Conservation (phyloP, 202 grass and related monocot genomes). For the Dendrocalamus latiflorus region DNA sequence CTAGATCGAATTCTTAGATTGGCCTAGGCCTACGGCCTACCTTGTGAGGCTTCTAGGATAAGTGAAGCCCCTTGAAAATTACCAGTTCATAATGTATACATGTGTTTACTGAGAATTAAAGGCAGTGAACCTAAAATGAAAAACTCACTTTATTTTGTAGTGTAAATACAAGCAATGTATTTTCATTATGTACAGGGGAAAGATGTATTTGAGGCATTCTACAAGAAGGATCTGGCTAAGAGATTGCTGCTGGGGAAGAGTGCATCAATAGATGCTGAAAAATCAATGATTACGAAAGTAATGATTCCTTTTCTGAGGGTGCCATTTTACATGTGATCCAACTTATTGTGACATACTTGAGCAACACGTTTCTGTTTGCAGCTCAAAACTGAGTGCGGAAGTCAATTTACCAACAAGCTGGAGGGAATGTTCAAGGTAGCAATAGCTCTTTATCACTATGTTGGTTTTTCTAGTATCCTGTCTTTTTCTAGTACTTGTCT, state of each 20-base stretch:
- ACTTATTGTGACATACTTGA: constrained; percentile 25
- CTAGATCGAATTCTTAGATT: not conserved
- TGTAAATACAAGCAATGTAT: constrained; percentile 12
- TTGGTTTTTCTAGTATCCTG: constrained; percentile 8
- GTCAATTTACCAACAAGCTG: constrained; percentile 99
- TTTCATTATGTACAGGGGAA: constrained; percentile 64
- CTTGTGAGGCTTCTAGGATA: not conserved
- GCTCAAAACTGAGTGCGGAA: constrained; percentile 99
- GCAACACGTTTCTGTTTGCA: constrained; percentile 47
- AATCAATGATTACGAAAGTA: constrained; percentile 99
- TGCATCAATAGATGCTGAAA: constrained; percentile 97
- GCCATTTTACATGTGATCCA: not conserved
- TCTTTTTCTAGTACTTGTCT: not conserved
- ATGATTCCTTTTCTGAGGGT: constrained; percentile 15
- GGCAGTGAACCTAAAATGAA: not conserved
- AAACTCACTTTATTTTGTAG: not conserved
- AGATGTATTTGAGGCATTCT: constrained; percentile 99
- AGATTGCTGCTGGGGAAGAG: constrained; percentile 96
- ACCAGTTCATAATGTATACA: not conserved
- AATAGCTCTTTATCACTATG: constrained; percentile 10
- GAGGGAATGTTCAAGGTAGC: constrained; percentile 99
- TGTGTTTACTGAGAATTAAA: not conserved
- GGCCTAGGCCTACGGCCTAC: not conserved
- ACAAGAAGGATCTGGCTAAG: constrained; percentile 99
- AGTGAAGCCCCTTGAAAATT: not conserved